A percentile compares a stretch with the other conserved stretches of the same genome.
Conservation (phyloP, 148 eudicot species). For the Silene uniflora region DNA sequence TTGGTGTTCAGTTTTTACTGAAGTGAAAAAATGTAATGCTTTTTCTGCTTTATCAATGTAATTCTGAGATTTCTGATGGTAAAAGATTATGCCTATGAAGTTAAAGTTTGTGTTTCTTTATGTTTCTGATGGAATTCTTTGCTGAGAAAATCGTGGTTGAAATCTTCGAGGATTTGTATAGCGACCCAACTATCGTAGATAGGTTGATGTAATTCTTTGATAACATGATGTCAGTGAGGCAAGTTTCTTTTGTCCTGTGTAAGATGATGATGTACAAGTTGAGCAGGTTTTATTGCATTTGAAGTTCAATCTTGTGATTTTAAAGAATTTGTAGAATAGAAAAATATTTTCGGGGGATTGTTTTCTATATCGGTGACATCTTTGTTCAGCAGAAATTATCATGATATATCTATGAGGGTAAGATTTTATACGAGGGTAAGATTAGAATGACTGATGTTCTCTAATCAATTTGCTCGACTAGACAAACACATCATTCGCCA, state of each 20-base stretch:
- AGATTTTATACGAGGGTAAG: too few relatives aligned
- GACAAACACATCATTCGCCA: neutral
- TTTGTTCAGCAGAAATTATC: neutral
- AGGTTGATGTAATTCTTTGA: neutral
- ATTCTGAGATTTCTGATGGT: constrained; percentile 3
- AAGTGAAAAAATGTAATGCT: neutral
- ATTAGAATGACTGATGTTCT: neutral
- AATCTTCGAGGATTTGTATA: too few relatives aligned
- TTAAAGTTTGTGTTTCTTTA: neutral
- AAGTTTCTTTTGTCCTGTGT: neutral
- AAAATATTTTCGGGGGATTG: neutral
- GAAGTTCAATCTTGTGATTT: neutral
- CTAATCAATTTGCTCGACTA: neutral
- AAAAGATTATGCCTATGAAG: neutral
- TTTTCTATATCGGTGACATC: neutral
- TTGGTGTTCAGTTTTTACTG: neutral
- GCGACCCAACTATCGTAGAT: too few relatives aligned
- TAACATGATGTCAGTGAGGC: neutral
- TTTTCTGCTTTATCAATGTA: neutral
- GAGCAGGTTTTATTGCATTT: neutral
- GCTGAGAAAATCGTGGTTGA: neutral
- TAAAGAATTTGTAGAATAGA: neutral
- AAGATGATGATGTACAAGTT: neutral
- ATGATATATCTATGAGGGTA: too few relatives aligned
- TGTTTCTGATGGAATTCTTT: neutral